Conservation (phyloP, 2,329 filamentous ascomycete species). For the Neoascochyta sp. region DNA sequence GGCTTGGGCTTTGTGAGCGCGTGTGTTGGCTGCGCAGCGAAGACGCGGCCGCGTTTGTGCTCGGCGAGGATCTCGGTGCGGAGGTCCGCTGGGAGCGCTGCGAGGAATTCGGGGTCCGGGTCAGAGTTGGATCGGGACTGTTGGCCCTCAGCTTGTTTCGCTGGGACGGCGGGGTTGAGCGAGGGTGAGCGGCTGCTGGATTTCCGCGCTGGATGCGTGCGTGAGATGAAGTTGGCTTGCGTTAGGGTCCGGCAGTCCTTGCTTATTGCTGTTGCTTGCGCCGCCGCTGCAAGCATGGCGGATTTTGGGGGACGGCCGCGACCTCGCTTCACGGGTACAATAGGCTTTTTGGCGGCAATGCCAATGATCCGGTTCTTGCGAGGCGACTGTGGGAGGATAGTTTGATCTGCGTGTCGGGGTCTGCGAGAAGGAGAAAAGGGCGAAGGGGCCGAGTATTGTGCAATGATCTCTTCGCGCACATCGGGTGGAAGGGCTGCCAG, state of each 20-base stretch:
- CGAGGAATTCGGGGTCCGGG: conserved; percentile 63
- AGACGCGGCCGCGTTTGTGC: conserved; percentile 47
- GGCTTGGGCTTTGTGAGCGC: conserved; percentile 31
- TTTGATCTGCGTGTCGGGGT: conserved; percentile 36
- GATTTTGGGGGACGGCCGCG: conserved; percentile 47
- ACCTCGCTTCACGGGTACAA: conserved; percentile 63
- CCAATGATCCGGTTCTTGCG: conserved; percentile 55
- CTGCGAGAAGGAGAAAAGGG: conserved; percentile 28
- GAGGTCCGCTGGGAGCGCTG: conserved; percentile 72
- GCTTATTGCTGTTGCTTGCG: conserved; percentile 45
- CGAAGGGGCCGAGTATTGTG: conserved; percentile 55
- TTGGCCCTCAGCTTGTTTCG: conserved; percentile 27
- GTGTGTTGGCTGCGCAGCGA: conserved; percentile 18
- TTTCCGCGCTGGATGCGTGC: conserved; percentile 23
- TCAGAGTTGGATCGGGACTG: conserved; percentile 4
- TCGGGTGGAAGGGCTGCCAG: conserved; percentile 81
- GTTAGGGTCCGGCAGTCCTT: conserved; percentile 48
- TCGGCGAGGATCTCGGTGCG: conserved; percentile 68
- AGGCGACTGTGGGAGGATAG: conserved; percentile 38
- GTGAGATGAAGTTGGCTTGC: conserved; percentile 69
- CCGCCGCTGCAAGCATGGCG: conserved; percentile 45
- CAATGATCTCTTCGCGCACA: conserved; percentile 77
- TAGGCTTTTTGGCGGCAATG: conserved; percentile 49
- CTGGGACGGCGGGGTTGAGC: conserved; percentile 24
- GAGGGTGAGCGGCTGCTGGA: too few relatives aligned